A percentile compares a stretch with the other conserved stretches of the same genome.
phyloP scores from a whole-genome alignment of 2,329 filamentous ascomycete genomes.

The Penicillium sp. region DNA sequence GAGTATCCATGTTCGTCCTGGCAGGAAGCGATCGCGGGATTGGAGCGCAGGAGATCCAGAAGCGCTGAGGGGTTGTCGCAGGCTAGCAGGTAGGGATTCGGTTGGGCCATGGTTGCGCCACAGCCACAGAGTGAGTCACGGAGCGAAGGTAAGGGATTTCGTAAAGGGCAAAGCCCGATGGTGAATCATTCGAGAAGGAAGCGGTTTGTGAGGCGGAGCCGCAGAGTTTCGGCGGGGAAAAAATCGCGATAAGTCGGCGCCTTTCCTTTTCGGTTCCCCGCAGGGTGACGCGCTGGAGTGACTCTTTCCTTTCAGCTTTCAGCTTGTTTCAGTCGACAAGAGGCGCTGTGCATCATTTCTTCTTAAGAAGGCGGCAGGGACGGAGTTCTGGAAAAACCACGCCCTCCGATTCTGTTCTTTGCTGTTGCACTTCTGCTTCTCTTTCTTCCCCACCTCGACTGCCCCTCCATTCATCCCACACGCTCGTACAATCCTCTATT shows the following conservation, averaged over 20 bases:
- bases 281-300: constrained; percentile 10
- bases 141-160: background rate
- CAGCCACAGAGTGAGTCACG: constrained; percentile 1
- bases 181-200: background rate
- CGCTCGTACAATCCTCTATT: background rate
- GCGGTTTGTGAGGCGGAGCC: constrained; percentile 8
- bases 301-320: constrained; percentile 8
- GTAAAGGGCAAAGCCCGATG: background rate
- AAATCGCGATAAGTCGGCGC: constrained; percentile 4
- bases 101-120: constrained; percentile 34
- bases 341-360: background rate
- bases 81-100: constrained; percentile 70
- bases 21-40: constrained; percentile 70
- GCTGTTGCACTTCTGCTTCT: constrained; percentile 4
- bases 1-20: constrained; percentile 95
- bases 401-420: background rate
- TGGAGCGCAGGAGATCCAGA: constrained; percentile 67
- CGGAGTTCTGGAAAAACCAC: too few species aligned
- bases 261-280: constrained; percentile 26
- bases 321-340: too few species aligned
- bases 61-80: constrained; percentile 76
- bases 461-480: constrained; percentile 6
- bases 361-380: background rate
- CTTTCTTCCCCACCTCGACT: constrained; percentile 8
- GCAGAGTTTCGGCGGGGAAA: background rate